These are phyloP conservation scores for Arctium minus DNA, from an alignment of 129 eudicot genomes.

Conservation along the genomic window DNA sequence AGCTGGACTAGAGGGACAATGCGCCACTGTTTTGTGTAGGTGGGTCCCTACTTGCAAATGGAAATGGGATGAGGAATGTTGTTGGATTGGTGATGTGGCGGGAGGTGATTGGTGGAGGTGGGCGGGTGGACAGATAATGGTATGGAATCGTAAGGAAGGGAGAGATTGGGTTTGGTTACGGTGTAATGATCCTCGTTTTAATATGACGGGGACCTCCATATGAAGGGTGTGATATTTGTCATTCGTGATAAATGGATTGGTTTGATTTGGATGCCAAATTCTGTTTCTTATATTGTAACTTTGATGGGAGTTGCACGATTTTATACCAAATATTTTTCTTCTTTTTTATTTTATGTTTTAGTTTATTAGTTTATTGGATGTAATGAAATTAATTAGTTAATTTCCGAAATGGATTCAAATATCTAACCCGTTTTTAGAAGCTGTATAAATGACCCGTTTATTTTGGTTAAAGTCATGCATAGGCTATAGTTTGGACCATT, in stretches of 20 bases:
- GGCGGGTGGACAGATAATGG: conserved; percentile 2
- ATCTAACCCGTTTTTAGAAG: no score
- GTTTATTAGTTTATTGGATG: no score
- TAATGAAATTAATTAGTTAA: no score
- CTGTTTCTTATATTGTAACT: neutral
- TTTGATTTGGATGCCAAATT: neutral
- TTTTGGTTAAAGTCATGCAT: no score
- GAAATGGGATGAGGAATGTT: neutral
- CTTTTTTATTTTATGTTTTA: neutral
- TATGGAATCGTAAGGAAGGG: neutral
- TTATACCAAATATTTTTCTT: neutral
- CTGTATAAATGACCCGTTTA: no score
- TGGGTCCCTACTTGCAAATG: neutral
- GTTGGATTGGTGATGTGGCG: conserved; percentile 4
- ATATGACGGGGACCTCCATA: neutral
- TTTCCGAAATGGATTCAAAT: no score
- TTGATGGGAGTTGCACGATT: neutral
- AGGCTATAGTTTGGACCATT: no score
- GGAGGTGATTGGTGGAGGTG: conserved; percentile 3
- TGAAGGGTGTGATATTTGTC: neutral
- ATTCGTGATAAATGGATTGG: neutral
- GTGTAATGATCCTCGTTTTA: neutral
- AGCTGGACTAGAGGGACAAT: conserved; percentile 10
- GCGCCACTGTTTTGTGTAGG: neutral
- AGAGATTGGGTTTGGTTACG: neutral